A percentile compares a stretch with the other conserved stretches of the same genome.
These are phyloP conservation scores for Penicillium lividum DNA, from an alignment of 495 filamentous ascomycete species.

Conservation along the genomic window DNA sequence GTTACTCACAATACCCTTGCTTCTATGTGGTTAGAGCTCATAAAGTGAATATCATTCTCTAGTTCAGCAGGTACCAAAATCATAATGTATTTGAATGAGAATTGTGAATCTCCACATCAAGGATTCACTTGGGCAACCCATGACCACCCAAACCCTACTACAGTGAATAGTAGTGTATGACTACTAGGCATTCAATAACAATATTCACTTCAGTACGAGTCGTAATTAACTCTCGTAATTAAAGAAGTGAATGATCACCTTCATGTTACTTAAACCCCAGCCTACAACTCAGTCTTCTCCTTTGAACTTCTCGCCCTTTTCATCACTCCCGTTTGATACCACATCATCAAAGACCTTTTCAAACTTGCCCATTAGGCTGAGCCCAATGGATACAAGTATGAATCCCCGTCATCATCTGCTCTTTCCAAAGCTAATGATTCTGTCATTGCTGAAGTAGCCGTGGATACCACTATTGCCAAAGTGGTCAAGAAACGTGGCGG, in stretches of 20 bases:
- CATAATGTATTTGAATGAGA: too few relatives aligned
- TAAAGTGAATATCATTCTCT: background rate
- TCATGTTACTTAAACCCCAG: too few relatives aligned
- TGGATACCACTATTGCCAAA: background rate
- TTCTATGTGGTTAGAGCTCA: background rate
- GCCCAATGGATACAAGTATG: background rate
- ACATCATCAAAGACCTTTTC: background rate
- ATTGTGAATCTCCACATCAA: too few relatives aligned
- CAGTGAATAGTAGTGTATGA: background rate
- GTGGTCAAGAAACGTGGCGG: background rate
- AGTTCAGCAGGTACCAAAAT: too few relatives aligned
- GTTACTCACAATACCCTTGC: background rate
- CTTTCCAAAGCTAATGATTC: background rate
- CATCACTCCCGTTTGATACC: background rate
- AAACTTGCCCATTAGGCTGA: background rate
- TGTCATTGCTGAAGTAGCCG: background rate
- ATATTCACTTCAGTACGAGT: background rate
- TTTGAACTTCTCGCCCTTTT: background rate
- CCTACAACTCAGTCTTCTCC: too few relatives aligned
- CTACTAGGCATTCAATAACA: background rate
- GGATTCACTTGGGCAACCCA: background rate
- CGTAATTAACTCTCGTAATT: too few relatives aligned
- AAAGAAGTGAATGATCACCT: too few relatives aligned
- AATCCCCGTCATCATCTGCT: background rate
- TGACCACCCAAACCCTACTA: background rate